phyloP scores from a whole-genome alignment of 352 stramenopile genomes.

The Pythium scleroteichum region DNA sequence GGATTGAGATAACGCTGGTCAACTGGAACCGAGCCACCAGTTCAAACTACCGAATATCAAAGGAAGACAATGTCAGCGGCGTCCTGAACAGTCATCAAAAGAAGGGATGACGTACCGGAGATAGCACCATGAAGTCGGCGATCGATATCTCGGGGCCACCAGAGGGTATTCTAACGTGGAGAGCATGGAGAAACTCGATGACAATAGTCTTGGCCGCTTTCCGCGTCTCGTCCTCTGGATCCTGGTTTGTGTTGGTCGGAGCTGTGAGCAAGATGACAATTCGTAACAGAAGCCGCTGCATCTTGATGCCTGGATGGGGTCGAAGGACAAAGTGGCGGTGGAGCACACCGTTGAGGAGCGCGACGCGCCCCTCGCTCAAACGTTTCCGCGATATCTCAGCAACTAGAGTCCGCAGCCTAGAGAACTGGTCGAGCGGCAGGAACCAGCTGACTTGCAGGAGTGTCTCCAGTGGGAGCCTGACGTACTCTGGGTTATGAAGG shows the following conservation, averaged over 20 bases:
- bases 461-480: conserved; percentile 18
- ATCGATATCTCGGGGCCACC: background rate
- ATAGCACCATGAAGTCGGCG: conserved; percentile 27
- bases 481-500: conserved; percentile 26
- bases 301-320: conserved; percentile 32
- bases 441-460: conserved; percentile 64
- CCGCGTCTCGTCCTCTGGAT: background rate
- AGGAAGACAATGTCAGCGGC: background rate
- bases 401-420: conserved; percentile 42
- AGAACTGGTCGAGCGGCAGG: conserved; percentile 56
- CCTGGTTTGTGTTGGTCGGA: background rate
- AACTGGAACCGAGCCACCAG: conserved; percentile 36
- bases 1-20: conserved; percentile 48
- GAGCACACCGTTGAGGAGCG: conserved; percentile 45
- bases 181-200: conserved; percentile 15
- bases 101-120: conserved; percentile 42
- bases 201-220: background rate
- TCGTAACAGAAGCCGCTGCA: conserved; percentile 46
- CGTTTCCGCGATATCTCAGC: conserved; percentile 60
- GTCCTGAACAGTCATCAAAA: no score
- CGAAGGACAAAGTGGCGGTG: conserved; percentile 50
- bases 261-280: conserved; percentile 22
- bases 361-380: conserved; percentile 53
- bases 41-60: conserved; percentile 34
- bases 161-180: conserved; percentile 11